Evolutionary conservation across 768 basidiomycete genomes (phyloP).

Genomic region (Suillus decipiens): DNA sequence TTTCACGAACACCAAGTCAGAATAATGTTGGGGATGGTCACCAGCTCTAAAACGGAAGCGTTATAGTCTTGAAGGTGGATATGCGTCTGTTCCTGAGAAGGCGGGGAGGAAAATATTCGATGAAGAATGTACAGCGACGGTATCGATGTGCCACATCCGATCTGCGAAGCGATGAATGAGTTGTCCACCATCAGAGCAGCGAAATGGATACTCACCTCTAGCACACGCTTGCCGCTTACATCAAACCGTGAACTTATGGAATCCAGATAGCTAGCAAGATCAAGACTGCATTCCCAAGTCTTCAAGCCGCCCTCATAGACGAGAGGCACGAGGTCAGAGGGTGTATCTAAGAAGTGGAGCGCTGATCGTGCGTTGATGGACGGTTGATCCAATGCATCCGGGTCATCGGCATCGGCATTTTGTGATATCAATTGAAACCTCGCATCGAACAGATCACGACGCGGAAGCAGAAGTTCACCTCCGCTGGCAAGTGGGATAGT

Average conservation of each 20-base stretch:
- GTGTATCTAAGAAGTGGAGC: conserved; percentile 72
- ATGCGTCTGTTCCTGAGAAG: conserved; percentile 38
- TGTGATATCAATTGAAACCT: conserved; percentile 89
- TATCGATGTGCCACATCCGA: conserved; percentile 92
- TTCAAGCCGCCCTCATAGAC: conserved; percentile 96
- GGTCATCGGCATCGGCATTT: conserved; percentile 37
- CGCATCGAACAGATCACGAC: conserved; percentile 92
- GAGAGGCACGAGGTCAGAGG: conserved; percentile 88
- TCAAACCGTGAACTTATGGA: conserved; percentile 26
- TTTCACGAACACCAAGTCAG: conserved; percentile 75
- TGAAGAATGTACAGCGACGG: conserved; percentile 77
- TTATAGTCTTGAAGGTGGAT: conserved; percentile 95
- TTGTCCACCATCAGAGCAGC: not conserved
- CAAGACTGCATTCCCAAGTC: conserved; percentile 96
- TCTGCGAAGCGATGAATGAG: conserved; percentile 40
- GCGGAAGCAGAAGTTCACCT: conserved; percentile 46
- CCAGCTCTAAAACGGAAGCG: conserved; percentile 71
- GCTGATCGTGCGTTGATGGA: conserved; percentile 30
- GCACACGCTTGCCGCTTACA: conserved; percentile 51
- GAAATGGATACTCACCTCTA: conserved; percentile 59
- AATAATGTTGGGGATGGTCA: conserved; percentile 77
- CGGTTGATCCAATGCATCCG: conserved; percentile 26
- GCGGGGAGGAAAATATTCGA: conserved; percentile 48
- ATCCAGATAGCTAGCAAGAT: conserved; percentile 72
- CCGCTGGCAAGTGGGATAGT: conserved; percentile 45